These are phyloP conservation scores for Podaxis carcinomalis DNA, from an alignment of 768 basidiomycete genomes.

Conservation along the genomic window DNA sequence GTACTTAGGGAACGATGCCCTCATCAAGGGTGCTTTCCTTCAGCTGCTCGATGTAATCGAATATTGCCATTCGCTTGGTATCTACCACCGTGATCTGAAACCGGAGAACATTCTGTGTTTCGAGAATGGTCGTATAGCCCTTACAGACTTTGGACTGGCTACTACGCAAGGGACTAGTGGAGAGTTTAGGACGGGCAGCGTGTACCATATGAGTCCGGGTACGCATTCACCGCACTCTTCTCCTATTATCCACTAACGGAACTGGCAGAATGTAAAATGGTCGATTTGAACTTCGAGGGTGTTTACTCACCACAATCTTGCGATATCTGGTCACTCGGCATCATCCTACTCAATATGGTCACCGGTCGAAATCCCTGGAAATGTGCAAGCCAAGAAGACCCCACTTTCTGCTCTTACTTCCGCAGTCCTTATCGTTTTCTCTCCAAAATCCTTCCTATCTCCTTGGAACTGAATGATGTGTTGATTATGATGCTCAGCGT, in stretches of 20 bases:
- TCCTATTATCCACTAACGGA: background rate
- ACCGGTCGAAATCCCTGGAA: constrained; percentile 97
- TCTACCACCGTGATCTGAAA: constrained; percentile 97
- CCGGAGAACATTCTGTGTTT: constrained; percentile 94
- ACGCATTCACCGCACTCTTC: constrained; percentile 18
- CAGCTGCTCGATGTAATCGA: constrained; percentile 93
- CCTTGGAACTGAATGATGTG: constrained; percentile 65
- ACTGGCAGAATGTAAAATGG: constrained; percentile 79
- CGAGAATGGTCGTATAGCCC: constrained; percentile 72
- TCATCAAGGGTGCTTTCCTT: constrained; percentile 88
- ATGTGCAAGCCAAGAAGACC: constrained; percentile 76
- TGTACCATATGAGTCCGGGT: constrained; percentile 99
- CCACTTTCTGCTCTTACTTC: constrained; percentile 86
- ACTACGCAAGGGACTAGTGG: constrained; percentile 81
- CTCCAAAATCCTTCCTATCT: constrained; percentile 81
- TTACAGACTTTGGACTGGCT: constrained; percentile 95
- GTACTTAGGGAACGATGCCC: constrained; percentile 78
- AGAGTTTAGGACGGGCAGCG: constrained; percentile 93
- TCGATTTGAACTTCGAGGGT: constrained; percentile 53
- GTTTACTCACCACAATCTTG: constrained; percentile 85
- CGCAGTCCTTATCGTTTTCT: constrained; percentile 76
- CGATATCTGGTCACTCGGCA: constrained; percentile 95
- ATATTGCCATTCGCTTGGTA: constrained; percentile 86
- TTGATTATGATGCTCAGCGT: constrained; percentile 71
- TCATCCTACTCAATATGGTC: constrained; percentile 92